Evolutionary conservation across 2,329 filamentous ascomycete species (phyloP).

Genomic region (Cladosporium austrohemisphaericum): DNA sequence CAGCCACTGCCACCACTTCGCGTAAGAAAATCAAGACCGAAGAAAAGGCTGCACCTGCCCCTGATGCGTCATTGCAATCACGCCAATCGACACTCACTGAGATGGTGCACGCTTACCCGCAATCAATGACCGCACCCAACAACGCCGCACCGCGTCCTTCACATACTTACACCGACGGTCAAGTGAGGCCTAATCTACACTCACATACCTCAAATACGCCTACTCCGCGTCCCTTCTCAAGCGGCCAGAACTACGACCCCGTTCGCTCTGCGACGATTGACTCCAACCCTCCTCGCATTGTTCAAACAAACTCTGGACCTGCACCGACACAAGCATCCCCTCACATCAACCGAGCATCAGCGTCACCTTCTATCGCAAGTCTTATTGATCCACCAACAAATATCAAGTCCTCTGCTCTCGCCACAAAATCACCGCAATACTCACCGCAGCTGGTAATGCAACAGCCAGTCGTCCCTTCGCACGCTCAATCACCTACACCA

Average conservation of each 20-base stretch:
- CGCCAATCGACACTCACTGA: conserved; percentile 42
- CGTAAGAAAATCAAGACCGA: conserved; percentile 49
- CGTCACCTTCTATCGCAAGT: conserved; percentile 87
- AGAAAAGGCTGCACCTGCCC: conserved; percentile 29
- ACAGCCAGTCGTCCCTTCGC: conserved; percentile 20
- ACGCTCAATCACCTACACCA: conserved; percentile 11
- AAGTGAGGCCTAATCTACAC: conserved; percentile 4
- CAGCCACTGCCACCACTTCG: conserved; percentile 38
- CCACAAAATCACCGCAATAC: conserved; percentile 22
- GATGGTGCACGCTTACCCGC: conserved; percentile 28
- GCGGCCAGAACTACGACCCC: conserved; percentile 84
- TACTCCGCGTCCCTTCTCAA: conserved; percentile 53
- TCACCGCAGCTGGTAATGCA: conserved; percentile 24
- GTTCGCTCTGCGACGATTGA: conserved; percentile 60
- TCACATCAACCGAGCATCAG: conserved; percentile 67
- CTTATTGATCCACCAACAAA: conserved; percentile 68
- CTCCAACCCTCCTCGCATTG: conserved; percentile 22
- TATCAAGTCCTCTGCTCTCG: conserved; percentile 35
- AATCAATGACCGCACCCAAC: conserved; percentile 8
- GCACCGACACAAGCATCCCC: conserved; percentile 38
- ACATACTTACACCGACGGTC: conserved; percentile 7
- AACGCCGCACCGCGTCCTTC: conserved; percentile 35
- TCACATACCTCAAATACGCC: conserved; percentile 25
- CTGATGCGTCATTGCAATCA: conserved; percentile 23
- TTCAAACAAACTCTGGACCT: conserved; percentile 21